phyloP scores from a whole-genome alignment of 2,329 filamentous ascomycete genomes.

The Trichoderma atrobrunneum region DNA sequence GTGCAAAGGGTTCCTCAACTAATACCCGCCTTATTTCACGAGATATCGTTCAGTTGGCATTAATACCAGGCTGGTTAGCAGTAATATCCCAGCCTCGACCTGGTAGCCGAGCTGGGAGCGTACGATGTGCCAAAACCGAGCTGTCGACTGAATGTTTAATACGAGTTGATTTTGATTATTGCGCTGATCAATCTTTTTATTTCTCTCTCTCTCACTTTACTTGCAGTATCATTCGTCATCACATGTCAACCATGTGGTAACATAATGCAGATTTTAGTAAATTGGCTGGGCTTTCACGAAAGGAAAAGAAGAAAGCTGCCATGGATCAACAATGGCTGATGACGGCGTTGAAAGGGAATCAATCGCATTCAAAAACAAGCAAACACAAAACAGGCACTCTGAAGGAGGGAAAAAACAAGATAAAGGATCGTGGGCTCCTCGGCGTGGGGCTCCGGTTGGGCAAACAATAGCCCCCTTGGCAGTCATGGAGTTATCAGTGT shows the following conservation, averaged over 20 bases:
- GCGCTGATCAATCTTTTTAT: neutral
- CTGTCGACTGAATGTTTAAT: constrained; percentile 7
- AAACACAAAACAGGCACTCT: neutral
- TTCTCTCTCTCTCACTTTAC: neutral
- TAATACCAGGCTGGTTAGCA: neutral
- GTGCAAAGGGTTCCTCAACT: constrained; percentile 99
- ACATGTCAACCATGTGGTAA: constrained; percentile 11
- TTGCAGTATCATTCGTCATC: neutral
- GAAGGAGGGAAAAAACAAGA: neutral
- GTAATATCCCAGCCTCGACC: neutral
- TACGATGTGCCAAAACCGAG: neutral
- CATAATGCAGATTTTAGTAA: constrained; percentile 1
- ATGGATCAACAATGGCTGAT: constrained; percentile 20
- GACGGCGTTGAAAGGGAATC: constrained; percentile 4
- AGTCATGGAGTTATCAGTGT: neutral
- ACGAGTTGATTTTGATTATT: neutral
- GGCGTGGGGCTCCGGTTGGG: no score
- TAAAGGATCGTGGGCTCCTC: neutral
- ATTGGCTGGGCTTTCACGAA: neutral
- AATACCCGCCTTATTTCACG: constrained; percentile 32
- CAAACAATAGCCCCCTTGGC: neutral
- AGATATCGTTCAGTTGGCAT: neutral
- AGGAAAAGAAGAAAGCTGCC: constrained; percentile 18
- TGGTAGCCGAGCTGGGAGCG: neutral
- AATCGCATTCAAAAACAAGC: neutral